A percentile compares a stretch with the other conserved stretches of the same genome.
These are phyloP conservation scores for Stemphylium vesicarium DNA, from an alignment of 2,329 filamentous ascomycete species.

Conservation along the genomic window DNA sequence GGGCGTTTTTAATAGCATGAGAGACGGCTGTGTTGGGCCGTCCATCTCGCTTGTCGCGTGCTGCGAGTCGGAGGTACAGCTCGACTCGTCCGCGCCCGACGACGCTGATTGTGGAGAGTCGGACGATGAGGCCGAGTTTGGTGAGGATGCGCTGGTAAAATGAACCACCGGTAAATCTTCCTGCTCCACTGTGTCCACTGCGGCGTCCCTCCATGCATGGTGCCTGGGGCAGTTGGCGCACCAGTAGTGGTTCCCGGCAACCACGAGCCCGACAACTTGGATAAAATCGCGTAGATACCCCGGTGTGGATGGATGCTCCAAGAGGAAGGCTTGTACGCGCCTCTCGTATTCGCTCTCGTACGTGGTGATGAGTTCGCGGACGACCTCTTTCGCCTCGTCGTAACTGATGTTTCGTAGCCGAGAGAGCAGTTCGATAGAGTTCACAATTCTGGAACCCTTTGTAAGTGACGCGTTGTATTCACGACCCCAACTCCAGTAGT, in stretches of 20 bases:
- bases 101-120: background rate
- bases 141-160: background rate
- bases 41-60: background rate
- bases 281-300: background rate
- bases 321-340: background rate
- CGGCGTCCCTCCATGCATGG: background rate
- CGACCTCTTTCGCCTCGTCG: background rate
- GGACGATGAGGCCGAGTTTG: background rate
- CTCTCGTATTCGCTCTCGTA: background rate
- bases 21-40: background rate
- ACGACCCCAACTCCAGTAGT: conserved; percentile 2
- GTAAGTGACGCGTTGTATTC: background rate
- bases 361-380: background rate
- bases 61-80: too few relatives aligned
- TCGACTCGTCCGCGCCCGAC: background rate
- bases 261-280: background rate
- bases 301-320: background rate
- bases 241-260: conserved; percentile 6
- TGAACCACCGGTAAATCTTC: background rate
- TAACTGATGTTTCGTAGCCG: background rate
- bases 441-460: background rate
- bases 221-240: conserved; percentile 2
- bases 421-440: background rate
- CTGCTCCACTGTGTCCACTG: too few relatives aligned
- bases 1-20: background rate